These are phyloP conservation scores for Skeletonema tropicum DNA, from an alignment of 108 stramenopile genomes.

Conservation along the genomic window DNA sequence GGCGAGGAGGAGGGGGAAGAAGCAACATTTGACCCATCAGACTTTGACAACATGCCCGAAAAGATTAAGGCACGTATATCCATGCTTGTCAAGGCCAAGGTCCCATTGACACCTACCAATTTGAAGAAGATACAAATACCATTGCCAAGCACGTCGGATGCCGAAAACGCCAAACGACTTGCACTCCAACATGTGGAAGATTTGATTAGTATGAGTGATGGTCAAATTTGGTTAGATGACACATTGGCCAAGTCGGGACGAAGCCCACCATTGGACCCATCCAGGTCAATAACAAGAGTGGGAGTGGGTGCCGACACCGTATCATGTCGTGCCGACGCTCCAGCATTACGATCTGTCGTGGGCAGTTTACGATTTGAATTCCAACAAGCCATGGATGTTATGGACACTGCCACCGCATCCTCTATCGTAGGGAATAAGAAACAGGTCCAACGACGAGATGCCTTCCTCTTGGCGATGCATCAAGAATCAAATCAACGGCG, in stretches of 20 bases:
- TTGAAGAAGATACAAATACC: conserved; percentile 86
- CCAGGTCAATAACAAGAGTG: conserved; percentile 81
- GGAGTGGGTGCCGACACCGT: conserved; percentile 88
- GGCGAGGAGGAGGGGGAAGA: conserved; percentile 38
- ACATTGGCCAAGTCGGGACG: conserved; percentile 52
- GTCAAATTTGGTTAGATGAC: conserved; percentile 85
- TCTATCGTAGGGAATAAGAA: conserved; percentile 43
- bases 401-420: conserved; percentile 36
- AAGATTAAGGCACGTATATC: conserved; percentile 71
- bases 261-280: conserved; percentile 81
- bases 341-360: conserved; percentile 78
- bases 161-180: conserved; percentile 69
- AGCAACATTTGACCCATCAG: conserved; percentile 58
- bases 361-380: conserved; percentile 83
- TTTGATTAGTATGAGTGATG: conserved; percentile 91
- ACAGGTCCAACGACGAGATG: conserved; percentile 60
- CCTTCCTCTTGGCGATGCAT: conserved; percentile 86
- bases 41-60: conserved; percentile 68
- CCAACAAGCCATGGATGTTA: conserved; percentile 77
- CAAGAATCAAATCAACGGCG: conserved; percentile 57
- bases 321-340: conserved; percentile 83
- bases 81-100: conserved; percentile 68
- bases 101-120: conserved; percentile 79
- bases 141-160: conserved; percentile 57
- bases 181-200: conserved; percentile 89